Conservation (phyloP, 345 rosid genomes). For the Acer negundo region DNA sequence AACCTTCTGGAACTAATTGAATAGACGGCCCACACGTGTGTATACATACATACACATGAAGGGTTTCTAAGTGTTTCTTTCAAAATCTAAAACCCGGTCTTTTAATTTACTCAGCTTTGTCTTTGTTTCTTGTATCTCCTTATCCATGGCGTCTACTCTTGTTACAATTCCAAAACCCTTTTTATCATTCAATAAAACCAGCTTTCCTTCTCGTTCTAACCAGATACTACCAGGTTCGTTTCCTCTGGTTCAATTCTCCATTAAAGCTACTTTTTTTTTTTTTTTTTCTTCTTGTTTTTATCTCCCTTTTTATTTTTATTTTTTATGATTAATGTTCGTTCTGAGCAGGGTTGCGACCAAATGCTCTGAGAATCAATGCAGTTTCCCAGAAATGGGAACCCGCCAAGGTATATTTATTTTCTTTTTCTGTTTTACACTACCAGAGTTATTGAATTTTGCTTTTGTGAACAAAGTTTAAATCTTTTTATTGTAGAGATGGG, state of each 20-base stretch:
- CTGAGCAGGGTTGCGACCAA: conserved; percentile 43
- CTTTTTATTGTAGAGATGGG: background rate
- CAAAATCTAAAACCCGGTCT: background rate
- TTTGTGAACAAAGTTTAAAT: background rate
- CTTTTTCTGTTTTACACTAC: no score
- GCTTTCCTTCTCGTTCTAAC: conserved; percentile 28
- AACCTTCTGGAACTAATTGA: background rate
- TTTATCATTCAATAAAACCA: conserved; percentile 29
- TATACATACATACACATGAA: background rate
- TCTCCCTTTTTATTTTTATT: background rate
- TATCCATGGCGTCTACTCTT: conserved; percentile 58
- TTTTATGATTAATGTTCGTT: background rate
- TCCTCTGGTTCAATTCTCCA: background rate
- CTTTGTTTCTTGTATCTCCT: background rate
- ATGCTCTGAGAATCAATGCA: conserved; percentile 63
- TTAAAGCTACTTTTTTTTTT: no score
- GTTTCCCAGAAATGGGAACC: conserved; percentile 77
- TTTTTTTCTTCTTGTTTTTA: background rate
- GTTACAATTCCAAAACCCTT: conserved; percentile 52
- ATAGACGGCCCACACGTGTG: background rate
- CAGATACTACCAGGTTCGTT: conserved; percentile 41
- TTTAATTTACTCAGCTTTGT: background rate
- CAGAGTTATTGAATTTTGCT: no score
- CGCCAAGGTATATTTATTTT: conserved; percentile 48
- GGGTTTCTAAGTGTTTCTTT: conserved; percentile 1